Percentiles rank a stretch among this genome's conserved stretches.
These are phyloP conservation scores for Globisporangium sylvaticum DNA, from an alignment of 352 stramenopile genomes.

Conservation along the genomic window DNA sequence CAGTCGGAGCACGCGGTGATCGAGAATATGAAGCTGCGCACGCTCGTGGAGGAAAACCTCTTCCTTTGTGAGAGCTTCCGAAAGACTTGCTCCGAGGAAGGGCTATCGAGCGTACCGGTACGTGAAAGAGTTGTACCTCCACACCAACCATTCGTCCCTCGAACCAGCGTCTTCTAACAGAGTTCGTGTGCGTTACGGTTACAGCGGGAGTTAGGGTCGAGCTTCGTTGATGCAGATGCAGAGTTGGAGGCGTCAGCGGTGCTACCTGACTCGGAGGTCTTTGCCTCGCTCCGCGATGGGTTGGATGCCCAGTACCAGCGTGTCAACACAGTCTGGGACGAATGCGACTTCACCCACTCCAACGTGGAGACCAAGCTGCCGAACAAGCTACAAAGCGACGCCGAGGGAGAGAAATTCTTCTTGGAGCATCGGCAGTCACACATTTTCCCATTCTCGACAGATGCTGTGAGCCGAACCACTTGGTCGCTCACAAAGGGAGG, in stretches of 20 bases:
- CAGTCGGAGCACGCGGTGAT: not conserved
- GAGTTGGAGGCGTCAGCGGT: not conserved
- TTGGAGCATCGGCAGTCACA: not conserved
- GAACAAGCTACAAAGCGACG: not conserved
- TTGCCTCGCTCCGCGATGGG: constrained; percentile 21
- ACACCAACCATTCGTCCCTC: not conserved
- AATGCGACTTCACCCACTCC: constrained; percentile 15
- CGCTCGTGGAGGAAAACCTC: constrained; percentile 2
- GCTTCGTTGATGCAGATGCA: not conserved
- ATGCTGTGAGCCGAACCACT: not conserved
- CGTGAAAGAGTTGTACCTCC: not conserved
- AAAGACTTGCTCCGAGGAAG: not conserved
- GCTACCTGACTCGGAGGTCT: constrained; percentile 13
- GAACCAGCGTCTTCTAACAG: not conserved
- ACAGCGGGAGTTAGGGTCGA: not conserved
- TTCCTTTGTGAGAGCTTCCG: not conserved
- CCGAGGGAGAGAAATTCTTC: constrained; percentile 2
- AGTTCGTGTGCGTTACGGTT: constrained; percentile 8
- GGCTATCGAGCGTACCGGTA: not conserved
- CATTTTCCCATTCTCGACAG: not conserved
- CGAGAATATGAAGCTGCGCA: not conserved
- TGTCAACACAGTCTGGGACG: constrained; percentile 16
- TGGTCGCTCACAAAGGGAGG: not conserved
- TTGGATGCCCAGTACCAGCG: constrained; percentile 23
- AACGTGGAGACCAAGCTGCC: not conserved